phyloP scores from a whole-genome alignment of 257 asterid genomes.

The Datura wrightii region DNA sequence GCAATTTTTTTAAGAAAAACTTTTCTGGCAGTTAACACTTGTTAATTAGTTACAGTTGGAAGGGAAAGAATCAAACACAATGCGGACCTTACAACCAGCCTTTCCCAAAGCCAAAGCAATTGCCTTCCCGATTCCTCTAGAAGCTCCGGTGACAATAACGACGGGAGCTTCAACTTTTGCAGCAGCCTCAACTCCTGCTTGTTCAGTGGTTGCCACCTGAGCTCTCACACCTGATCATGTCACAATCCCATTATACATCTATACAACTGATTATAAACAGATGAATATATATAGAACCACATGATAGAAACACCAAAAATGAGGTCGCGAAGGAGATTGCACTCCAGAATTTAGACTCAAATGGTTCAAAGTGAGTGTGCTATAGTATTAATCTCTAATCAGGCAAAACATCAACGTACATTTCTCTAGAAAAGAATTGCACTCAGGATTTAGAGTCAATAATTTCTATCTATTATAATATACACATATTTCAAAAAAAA shows the following conservation, averaged over 20 bases:
- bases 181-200: slow-evolving; percentile 16
- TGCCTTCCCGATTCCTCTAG: slow-evolving; percentile 43
- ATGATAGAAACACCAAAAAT: neutral
- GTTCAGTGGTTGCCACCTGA: slow-evolving; percentile 31
- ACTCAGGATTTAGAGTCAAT: neutral
- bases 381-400: neutral
- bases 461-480: neutral
- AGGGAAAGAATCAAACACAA: neutral
- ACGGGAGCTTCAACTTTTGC: slow-evolving; percentile 37
- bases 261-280: neutral
- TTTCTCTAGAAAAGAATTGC: neutral
- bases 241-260: slow-evolving; percentile 1
- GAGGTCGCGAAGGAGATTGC: neutral
- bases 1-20: neutral
- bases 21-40: neutral
- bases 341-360: neutral
- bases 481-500: neutral
- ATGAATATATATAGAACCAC: neutral
- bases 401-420: neutral
- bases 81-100: slow-evolving; percentile 42
- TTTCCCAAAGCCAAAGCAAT: slow-evolving; percentile 41
- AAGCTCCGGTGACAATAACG: slow-evolving; percentile 41
- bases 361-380: neutral
- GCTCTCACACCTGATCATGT: slow-evolving; percentile 34
- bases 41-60: neutral